phyloP scores from a whole-genome alignment of 2,329 filamentous ascomycete species.

The Diaporthe aspalathi region DNA sequence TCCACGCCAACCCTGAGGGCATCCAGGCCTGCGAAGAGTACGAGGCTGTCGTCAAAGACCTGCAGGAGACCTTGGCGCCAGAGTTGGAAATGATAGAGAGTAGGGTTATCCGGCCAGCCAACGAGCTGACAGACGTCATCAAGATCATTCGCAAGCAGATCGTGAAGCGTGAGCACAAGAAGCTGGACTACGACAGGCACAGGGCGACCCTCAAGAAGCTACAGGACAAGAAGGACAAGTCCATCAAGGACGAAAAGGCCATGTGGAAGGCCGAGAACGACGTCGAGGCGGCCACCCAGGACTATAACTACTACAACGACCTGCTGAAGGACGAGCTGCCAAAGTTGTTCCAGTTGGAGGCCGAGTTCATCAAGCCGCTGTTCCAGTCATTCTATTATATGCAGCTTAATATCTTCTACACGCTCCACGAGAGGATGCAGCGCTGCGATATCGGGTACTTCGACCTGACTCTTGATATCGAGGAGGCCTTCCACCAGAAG shows the following conservation, averaged over 20 bases:
- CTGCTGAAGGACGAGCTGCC: slow-evolving; percentile 95
- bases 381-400: slow-evolving; percentile 99
- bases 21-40: slow-evolving; percentile 98
- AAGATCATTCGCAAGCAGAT: slow-evolving; percentile 93
- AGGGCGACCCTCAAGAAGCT: slow-evolving; percentile 88
- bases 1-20: slow-evolving; percentile 90
- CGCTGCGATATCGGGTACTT: slow-evolving; percentile 98
- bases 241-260: slow-evolving; percentile 95
- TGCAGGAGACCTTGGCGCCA: slow-evolving; percentile 87
- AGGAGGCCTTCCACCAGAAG: slow-evolving; percentile 90
- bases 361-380: slow-evolving; percentile 93
- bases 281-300: slow-evolving; percentile 89
- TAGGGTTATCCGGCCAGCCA: slow-evolving; percentile 89
- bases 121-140: slow-evolving; percentile 93
- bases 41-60: slow-evolving; percentile 87
- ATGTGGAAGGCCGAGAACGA: slow-evolving; percentile 96
- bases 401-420: slow-evolving; percentile 99
- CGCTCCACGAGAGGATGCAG: slow-evolving; percentile 98
- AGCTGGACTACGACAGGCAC: slow-evolving; percentile 94
- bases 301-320: slow-evolving; percentile 98
- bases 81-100: slow-evolving; percentile 98
- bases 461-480: slow-evolving; percentile 88
- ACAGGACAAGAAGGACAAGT: slow-evolving; percentile 97
- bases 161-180: slow-evolving; percentile 94
- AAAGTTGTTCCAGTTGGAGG: slow-evolving; percentile 88